Evolutionary conservation across 805 yeast species (phyloP), one percentile per base, ranked within the genome.

Genomic region (Candida tammaniensis): DNA sequence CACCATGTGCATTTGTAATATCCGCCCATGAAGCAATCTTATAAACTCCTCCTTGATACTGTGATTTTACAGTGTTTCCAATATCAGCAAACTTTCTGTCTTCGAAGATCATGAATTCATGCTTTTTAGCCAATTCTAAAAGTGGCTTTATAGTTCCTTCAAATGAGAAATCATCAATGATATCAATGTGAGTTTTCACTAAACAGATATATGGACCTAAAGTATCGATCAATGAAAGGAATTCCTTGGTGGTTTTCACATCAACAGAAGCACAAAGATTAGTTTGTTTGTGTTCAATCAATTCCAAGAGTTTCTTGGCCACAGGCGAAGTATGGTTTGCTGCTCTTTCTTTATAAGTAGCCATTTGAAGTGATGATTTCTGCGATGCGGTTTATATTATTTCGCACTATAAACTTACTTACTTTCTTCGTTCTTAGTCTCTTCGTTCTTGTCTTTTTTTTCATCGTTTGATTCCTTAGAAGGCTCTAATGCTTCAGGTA

Each of bases 31-130:
- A 66, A 10, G 95, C 93, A 42, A 91, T 91, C 54, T 77, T 80
- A 67, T 78, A 88, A 8, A 86, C 82, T 28, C 98, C 98, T 24
- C 94, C 86, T 20, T 84, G 68, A 60, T 91, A 93, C 61, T 93
- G 98, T 28, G 86, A 76, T 64, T 91, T 89, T 35, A 93, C 98
- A 1, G 98, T 93, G 54, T 89, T 87, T 12, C 99, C 99, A 49
- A 93, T 93, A 60, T 93, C 99, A 16, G 99, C 98, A 61, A 93
- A 93, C 64, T 93, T 93, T 45, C 99, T 76, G 64, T 93, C 99
- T 64, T 93, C 99, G 55, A 93, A 93, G 46, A 93, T 82, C 71
- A 93, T 64, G 53, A 93, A 93, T 45, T 83, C 78, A 66, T 89
- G 91, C 54, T 88, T 87, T 48, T 76, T 65, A 14, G 96, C 77